Evolutionary conservation across 2,329 filamentous ascomycete species (phyloP), one percentile per base, ranked within the genome.

Genomic region (Bipolaris oryzae): DNA sequence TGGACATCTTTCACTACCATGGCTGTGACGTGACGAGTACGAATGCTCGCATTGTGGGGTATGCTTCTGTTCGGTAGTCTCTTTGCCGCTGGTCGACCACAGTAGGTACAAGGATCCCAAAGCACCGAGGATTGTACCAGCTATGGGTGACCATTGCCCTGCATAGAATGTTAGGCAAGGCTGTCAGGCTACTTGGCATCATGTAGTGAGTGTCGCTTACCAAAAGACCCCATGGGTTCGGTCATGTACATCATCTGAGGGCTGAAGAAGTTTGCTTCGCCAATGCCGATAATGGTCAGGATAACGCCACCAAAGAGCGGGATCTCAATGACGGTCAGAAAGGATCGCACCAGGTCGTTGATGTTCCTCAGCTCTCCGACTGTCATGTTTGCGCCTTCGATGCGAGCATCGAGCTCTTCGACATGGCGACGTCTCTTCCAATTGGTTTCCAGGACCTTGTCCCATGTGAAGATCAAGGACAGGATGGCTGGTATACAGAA

Each of bases 401-500:
- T 84, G 0, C 68, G 63, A 37, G 80, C 71, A 39, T 84, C 71
- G 1, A 62, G 59, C 9, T 63, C 62, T 18, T 73, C 63, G 1
- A 58, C 54, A 25, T 77, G 76, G 37, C 79, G 80, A 0, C 76
- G 73, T 38, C 72, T 77, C 59, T 79, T 84, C 84, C 84, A 87
- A 56, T 88, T 88, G 47, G 82, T 81, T 57, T 87, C 81, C 1
- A 87, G 71, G 4, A 89, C 87, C 64, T 86, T 88, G 60, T 85
- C 83, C 82, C 84, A 86, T 74, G 85, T 88, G 0, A 82, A 86
- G 0, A 85, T 77, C 7, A 89, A 73, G 7, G 84, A 86, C 0
- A 89, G 73, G 9, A 89, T 81, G 1, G 86, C 85, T 0, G 87
- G 86, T 2, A 90, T 82, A 55, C 86, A 89, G 57, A 86, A 88